These are phyloP conservation scores for Closterium sp. DNA, from an alignment of 139 green algal genomes.

Conservation along the genomic window DNA sequence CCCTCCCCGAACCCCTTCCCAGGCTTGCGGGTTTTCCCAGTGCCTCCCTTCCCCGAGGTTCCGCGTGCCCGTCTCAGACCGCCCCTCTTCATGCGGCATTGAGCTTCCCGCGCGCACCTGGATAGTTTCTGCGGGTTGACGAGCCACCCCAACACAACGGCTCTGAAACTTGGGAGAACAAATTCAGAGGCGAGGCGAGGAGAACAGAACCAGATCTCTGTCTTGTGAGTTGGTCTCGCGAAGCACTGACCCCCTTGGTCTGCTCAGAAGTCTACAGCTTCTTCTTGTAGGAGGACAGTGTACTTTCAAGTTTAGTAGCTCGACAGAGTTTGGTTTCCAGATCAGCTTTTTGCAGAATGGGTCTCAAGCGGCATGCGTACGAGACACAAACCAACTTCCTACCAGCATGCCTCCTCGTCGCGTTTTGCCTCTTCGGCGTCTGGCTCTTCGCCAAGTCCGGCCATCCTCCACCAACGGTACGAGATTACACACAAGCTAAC, in stretches of 20 bases:
- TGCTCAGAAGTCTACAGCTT: background rate
- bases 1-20: too few species aligned
- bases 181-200: background rate
- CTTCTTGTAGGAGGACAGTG: too few species aligned
- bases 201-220: background rate
- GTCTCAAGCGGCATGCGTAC: background rate
- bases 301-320: background rate
- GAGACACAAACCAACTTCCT: background rate
- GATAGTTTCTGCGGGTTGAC: background rate
- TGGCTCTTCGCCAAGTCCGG: background rate
- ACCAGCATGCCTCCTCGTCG: background rate
- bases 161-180: background rate
- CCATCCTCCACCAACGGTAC: background rate
- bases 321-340: background rate
- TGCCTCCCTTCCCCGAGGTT: too few species aligned
- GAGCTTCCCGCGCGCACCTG: background rate
- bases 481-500: too few species aligned
- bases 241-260: background rate
- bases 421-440: background rate
- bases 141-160: background rate
- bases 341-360: background rate
- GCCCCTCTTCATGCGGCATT: background rate
- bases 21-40: too few species aligned
- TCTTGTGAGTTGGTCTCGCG: background rate
- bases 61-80: too few species aligned